Evolutionary conservation across 2,329 filamentous ascomycete species (phyloP).

Genomic region (Monosporascus sp.): DNA sequence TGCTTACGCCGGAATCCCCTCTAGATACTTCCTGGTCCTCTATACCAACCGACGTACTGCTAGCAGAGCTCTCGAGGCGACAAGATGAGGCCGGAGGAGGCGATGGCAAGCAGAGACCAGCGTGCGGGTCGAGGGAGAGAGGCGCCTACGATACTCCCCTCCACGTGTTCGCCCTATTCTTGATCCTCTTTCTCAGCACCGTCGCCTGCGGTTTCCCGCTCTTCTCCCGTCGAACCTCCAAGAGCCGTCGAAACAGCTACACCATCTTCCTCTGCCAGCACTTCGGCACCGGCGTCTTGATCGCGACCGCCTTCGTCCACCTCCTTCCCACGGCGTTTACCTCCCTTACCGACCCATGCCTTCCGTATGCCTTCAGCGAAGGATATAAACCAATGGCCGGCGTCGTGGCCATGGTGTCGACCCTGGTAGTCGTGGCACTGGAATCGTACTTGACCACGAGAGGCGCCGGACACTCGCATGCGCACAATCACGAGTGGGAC

Average conservation of each 20-base stretch:
- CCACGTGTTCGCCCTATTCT: constrained; percentile 62
- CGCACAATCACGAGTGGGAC: constrained; percentile 47
- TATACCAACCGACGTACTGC: constrained; percentile 47
- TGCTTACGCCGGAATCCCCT: neutral
- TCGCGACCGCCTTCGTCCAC: constrained; percentile 82
- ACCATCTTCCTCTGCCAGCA: constrained; percentile 66
- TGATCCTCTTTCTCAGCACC: constrained; percentile 59
- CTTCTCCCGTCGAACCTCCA: constrained; percentile 53
- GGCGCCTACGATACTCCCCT: constrained; percentile 60
- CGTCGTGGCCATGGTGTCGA: constrained; percentile 74
- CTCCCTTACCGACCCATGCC: constrained; percentile 63
- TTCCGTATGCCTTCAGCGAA: constrained; percentile 73
- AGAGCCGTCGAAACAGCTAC: constrained; percentile 51
- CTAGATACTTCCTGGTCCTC: constrained; percentile 39
- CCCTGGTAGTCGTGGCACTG: constrained; percentile 75
- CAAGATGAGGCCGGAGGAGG: constrained; percentile 28
- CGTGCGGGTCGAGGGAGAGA: constrained; percentile 47
- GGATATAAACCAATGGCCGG: constrained; percentile 77
- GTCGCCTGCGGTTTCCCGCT: constrained; percentile 61
- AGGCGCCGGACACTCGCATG: constrained; percentile 58
- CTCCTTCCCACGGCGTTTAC: constrained; percentile 63
- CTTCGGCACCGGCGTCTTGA: constrained; percentile 78
- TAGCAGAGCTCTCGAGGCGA: constrained; percentile 47
- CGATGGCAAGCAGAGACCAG: constrained; percentile 35
- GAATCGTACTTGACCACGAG: constrained; percentile 84